phyloP scores from a whole-genome alignment of 495 filamentous ascomycete species.

The Rhypophila decipiens region DNA sequence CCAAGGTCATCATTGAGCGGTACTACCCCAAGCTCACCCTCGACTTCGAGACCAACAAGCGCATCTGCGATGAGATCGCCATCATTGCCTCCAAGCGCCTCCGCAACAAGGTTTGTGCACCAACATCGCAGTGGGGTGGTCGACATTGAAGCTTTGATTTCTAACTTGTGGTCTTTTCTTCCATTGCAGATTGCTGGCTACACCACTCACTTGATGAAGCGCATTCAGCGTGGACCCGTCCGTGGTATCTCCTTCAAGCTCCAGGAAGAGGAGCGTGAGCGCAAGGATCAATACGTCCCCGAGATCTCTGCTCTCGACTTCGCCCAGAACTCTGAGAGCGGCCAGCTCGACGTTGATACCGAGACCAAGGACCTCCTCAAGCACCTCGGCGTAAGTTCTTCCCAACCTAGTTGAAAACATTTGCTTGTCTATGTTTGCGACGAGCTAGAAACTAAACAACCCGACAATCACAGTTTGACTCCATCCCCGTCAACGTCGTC shows the following conservation, averaged over 20 bases:
- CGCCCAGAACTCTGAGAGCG: slow-evolving; percentile 80
- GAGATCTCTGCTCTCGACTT: slow-evolving; percentile 98
- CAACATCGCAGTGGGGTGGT: background rate
- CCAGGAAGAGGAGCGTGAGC: slow-evolving; percentile 99
- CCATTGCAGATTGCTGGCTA: slow-evolving; percentile 83
- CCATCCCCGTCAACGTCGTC: slow-evolving; percentile 90
- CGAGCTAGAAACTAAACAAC: slow-evolving; percentile 16
- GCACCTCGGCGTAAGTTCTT: slow-evolving; percentile 83
- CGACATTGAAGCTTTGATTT: background rate
- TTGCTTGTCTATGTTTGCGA: background rate
- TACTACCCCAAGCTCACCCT: slow-evolving; percentile 98
- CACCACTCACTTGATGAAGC: slow-evolving; percentile 95
- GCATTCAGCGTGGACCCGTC: slow-evolving; percentile 97
- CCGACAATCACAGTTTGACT: slow-evolving; percentile 72
- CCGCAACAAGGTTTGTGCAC: slow-evolving; percentile 78
- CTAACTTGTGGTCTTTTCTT: background rate
- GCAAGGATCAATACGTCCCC: slow-evolving; percentile 99
- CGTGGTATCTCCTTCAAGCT: slow-evolving; percentile 99
- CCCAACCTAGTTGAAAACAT: background rate
- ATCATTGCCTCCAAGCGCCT: slow-evolving; percentile 98
- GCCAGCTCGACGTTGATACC: slow-evolving; percentile 86
- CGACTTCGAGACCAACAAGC: slow-evolving; percentile 99
- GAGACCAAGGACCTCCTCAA: slow-evolving; percentile 99
- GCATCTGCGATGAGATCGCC: slow-evolving; percentile 99
- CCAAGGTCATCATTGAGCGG: slow-evolving; percentile 99